A percentile compares a stretch with the other conserved stretches of the same genome.
Evolutionary conservation across 495 filamentous ascomycete species (phyloP).

Genomic region (Penicillium salamii): DNA sequence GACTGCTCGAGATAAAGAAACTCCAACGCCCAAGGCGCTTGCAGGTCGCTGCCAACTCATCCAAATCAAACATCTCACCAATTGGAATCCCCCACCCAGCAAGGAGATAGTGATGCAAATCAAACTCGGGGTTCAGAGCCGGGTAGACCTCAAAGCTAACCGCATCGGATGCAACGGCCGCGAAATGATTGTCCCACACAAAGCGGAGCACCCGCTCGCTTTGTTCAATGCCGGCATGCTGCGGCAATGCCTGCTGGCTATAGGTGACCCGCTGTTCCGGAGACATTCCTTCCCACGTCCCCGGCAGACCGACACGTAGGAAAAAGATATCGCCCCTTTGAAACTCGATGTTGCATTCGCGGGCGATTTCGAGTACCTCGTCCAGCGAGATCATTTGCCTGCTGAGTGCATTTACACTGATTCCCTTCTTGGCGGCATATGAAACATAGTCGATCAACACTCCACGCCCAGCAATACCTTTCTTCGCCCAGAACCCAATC

Average conservation of each 20-base stretch:
- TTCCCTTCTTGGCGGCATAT: slow-evolving; percentile 46
- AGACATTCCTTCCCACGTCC: slow-evolving; percentile 40
- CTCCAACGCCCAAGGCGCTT: slow-evolving; percentile 58
- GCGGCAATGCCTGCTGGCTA: slow-evolving; percentile 41
- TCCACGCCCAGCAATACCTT: slow-evolving; percentile 54
- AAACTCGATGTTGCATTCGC: slow-evolving; percentile 59
- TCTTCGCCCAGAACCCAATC: slow-evolving; percentile 45
- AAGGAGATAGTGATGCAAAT: slow-evolving; percentile 65
- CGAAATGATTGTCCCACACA: slow-evolving; percentile 69
- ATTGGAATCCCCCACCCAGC: slow-evolving; percentile 67
- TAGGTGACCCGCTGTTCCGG: slow-evolving; percentile 35
- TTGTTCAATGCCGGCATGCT: slow-evolving; percentile 60
- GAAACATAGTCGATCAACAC: slow-evolving; percentile 54
- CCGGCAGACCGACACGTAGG: slow-evolving; percentile 64
- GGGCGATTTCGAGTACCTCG: slow-evolving; percentile 43
- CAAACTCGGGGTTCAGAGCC: slow-evolving; percentile 44
- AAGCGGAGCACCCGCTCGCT: slow-evolving; percentile 63
- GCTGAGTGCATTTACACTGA: slow-evolving; percentile 54
- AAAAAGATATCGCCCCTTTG: slow-evolving; percentile 66
- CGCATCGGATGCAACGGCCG: slow-evolving; percentile 61
- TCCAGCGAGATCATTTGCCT: slow-evolving; percentile 60
- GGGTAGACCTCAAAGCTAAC: slow-evolving; percentile 68
- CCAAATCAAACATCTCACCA: slow-evolving; percentile 65
- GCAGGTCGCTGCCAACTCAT: slow-evolving; percentile 52
- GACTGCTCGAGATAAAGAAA: slow-evolving; percentile 68